These are phyloP conservation scores for Coemansia sp. DNA, from an alignment of 192 early-diverging fungal species.

Conservation along the genomic window DNA sequence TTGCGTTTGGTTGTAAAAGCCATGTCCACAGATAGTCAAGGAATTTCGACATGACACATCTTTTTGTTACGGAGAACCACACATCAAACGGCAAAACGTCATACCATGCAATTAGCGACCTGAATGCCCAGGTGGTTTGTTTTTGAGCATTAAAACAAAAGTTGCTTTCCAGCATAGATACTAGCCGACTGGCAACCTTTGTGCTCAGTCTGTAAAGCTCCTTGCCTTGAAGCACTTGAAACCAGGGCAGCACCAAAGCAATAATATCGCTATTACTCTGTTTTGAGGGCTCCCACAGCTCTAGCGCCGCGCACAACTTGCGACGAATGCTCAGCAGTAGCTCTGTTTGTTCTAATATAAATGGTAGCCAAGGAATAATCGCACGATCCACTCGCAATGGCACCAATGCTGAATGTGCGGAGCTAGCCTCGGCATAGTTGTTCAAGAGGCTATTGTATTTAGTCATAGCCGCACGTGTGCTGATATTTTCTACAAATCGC, in stretches of 20 bases:
- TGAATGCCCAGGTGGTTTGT: constrained; percentile 44
- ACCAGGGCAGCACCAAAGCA: constrained; percentile 31
- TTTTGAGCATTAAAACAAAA: constrained; percentile 31
- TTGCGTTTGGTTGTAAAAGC: constrained; percentile 37
- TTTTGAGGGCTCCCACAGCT: constrained; percentile 33
- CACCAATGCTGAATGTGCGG: constrained; percentile 1
- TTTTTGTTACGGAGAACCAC: constrained; percentile 27
- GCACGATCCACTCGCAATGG: constrained; percentile 29
- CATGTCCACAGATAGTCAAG: constrained; percentile 33
- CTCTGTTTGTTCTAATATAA: constrained; percentile 29
- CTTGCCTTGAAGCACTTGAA: constrained; percentile 32
- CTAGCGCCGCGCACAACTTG: constrained; percentile 46
- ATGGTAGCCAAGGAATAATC: constrained; percentile 50
- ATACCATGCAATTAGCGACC: constrained; percentile 35
- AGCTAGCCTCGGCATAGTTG: not conserved
- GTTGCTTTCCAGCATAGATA: constrained; percentile 26
- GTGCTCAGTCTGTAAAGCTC: constrained; percentile 24
- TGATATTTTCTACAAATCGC: constrained; percentile 23
- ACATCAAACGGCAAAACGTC: constrained; percentile 20
- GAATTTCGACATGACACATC: constrained; percentile 25
- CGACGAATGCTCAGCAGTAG: constrained; percentile 33
- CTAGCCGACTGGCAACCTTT: constrained; percentile 22
- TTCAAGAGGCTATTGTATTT: not conserved
- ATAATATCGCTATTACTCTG: constrained; percentile 27
- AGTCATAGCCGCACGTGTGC: constrained; percentile 24